Percentiles rank a stretch among this genome's conserved stretches.
These are phyloP conservation scores for Penicillium sp. DNA, from an alignment of 2,329 filamentous ascomycete genomes.

Conservation along the genomic window DNA sequence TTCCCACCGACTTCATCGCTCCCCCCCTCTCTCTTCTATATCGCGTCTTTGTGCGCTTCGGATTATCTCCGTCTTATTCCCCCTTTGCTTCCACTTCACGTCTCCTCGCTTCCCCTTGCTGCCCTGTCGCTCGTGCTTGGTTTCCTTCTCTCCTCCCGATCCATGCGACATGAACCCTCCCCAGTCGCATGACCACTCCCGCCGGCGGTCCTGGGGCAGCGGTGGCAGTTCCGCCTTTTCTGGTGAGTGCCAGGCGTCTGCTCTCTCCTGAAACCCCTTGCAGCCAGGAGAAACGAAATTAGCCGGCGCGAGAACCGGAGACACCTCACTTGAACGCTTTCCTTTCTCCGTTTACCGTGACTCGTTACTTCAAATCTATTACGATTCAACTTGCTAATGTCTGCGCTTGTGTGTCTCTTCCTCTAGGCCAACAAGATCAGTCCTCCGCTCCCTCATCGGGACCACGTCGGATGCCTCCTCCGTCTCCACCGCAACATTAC, in stretches of 20 bases:
- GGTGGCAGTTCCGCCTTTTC: constrained; percentile 42
- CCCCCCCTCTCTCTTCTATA: not conserved
- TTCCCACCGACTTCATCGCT: constrained; percentile 10
- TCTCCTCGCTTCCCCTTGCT: constrained; percentile 12
- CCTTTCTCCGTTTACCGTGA: not conserved
- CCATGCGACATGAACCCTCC: constrained; percentile 44
- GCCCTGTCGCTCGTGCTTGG: not conserved
- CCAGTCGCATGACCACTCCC: constrained; percentile 38
- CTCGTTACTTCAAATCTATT: not conserved
- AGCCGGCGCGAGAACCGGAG: constrained; percentile 8
- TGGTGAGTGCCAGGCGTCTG: constrained; percentile 39
- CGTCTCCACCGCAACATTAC: constrained; percentile 56
- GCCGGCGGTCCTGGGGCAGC: constrained; percentile 43
- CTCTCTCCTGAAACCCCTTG: constrained; percentile 14
- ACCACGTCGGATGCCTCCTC: constrained; percentile 55
- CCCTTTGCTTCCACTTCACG: constrained; percentile 18
- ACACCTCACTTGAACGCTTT: constrained; percentile 10
- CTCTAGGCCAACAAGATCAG: constrained; percentile 36
- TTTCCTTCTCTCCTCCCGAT: constrained; percentile 12
- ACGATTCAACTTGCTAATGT: constrained; percentile 18
- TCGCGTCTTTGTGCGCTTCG: constrained; percentile 2
- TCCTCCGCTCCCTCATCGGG: constrained; percentile 41
- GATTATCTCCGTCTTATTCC: constrained; percentile 1
- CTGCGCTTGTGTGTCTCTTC: constrained; percentile 2
- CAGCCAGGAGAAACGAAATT: constrained; percentile 14